Conservation (phyloP, 371 early-diverging fungal genomes). For the Syncephalastrum sp. region DNA sequence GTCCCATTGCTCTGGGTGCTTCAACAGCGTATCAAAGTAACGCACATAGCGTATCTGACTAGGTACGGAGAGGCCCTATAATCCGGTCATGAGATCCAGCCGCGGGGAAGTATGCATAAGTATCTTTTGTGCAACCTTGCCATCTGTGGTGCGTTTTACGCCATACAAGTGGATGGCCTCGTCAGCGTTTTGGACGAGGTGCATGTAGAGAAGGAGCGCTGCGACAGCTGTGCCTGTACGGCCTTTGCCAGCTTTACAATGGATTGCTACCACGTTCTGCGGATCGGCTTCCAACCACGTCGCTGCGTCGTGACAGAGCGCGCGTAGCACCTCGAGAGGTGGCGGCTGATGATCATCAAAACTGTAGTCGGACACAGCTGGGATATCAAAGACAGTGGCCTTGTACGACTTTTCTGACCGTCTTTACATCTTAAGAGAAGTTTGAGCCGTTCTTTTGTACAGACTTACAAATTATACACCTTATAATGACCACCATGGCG, state of each 20-base stretch:
- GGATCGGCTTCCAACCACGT: constrained; percentile 47
- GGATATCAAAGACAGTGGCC: constrained; percentile 30
- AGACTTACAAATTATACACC: constrained; percentile 67
- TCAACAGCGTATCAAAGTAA: constrained; percentile 53
- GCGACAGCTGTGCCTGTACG: constrained; percentile 74
- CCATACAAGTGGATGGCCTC: constrained; percentile 62
- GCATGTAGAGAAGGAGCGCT: constrained; percentile 52
- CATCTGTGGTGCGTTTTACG: constrained; percentile 51
- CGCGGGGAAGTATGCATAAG: background rate
- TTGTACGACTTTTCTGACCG: constrained; percentile 59
- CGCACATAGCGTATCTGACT: constrained; percentile 63
- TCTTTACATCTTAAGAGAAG: constrained; percentile 19
- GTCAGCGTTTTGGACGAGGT: constrained; percentile 33
- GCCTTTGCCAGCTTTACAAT: constrained; percentile 83
- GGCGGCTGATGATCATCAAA: constrained; percentile 74
- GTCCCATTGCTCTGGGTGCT: constrained; percentile 9
- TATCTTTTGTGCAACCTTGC: constrained; percentile 27
- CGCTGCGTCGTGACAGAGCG: constrained; percentile 60
- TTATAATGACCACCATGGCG: constrained; percentile 60
- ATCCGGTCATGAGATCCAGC: background rate
- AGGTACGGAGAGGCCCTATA: constrained; percentile 67
- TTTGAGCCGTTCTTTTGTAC: background rate
- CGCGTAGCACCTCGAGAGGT: constrained; percentile 50
- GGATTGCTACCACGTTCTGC: constrained; percentile 63
- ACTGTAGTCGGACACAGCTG: constrained; percentile 45